Evolutionary conservation across 768 basidiomycete genomes (phyloP), one percentile per base, ranked within the genome.

Genomic region (Paxillus involutus): DNA sequence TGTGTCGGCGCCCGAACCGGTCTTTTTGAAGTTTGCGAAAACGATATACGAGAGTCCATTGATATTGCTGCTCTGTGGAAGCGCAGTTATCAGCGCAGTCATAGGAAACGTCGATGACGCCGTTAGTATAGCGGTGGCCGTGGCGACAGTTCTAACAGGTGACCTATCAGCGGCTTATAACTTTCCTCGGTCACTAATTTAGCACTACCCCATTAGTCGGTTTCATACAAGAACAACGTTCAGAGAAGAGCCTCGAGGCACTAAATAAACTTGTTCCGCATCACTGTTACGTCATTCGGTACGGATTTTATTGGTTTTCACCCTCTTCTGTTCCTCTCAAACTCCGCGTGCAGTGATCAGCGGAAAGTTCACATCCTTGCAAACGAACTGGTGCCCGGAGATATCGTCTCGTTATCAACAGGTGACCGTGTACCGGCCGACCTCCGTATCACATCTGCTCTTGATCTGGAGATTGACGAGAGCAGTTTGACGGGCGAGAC

Each of bases 21-120:
- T 87, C 9, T 72, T 88, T 39, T 71, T 94, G 66, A 97, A 97
- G 73, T 98, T 98, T 67, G 85, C 87, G 14, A 94, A 95, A 71
- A 95, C 90, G 35, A 94, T 98, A 47, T 97, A 95, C 70, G 95
- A 98, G 73, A 92, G 86, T 64, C 95, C 96, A 2, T 75, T 98
- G 3, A 97, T 96, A 64, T 75, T 98, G 21, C 77, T 98, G 3
- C 76, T 98, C 33, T 88, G 96, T 55, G 96, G 85, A 26, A 97
- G 94, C 66, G 94, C 95, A 0, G 76, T 81, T 16, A 84, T 98
- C 39, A 95, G 93, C 65, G 91, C 89, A 3, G 66, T 94, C 45
- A 91, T 98, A 85, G 96, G 96, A n/a, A 96, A 97, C 63, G 73
- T 90, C 35, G 94, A 98, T 67, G 95, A 98, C 64, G 95, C 96